These are phyloP conservation scores for Heliamphora exappendiculata DNA, from an alignment of 148 eudicot species.

Conservation along the genomic window DNA sequence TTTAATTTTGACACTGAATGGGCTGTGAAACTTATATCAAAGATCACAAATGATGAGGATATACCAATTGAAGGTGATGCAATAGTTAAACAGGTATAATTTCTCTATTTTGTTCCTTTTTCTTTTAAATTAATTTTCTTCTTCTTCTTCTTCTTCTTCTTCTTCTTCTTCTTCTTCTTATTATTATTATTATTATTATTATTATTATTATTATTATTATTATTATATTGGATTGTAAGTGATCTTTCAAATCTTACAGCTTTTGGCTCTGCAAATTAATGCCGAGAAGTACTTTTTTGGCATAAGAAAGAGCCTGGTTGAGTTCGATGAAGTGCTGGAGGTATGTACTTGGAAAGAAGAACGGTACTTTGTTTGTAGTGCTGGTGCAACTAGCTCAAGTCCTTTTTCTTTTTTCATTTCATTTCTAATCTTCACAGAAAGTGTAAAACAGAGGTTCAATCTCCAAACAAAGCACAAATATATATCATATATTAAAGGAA, in stretches of 20 bases:
- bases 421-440: not conserved
- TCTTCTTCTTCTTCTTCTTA: too few relatives aligned
- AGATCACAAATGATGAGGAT: conserved; percentile 73
- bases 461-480: not conserved
- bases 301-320: conserved; percentile 84
- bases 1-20: conserved; percentile 89
- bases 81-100: conserved; percentile 70
- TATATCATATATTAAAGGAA: too few relatives aligned
- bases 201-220: not conserved
- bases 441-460: not conserved
- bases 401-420: too few relatives aligned
- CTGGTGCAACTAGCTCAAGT: not conserved
- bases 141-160: too few relatives aligned
- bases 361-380: not conserved
- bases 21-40: conserved; percentile 81
- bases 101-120: conserved; percentile 2
- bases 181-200: too few relatives aligned
- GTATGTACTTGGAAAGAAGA: conserved; percentile 36
- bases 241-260: conserved; percentile 35
- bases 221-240: not conserved
- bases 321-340: conserved; percentile 99
- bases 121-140: too few relatives aligned
- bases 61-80: conserved; percentile 76
- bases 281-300: conserved; percentile 88
- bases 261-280: conserved; percentile 73